Percentiles rank a stretch among this genome's conserved stretches.
These are phyloP conservation scores for Cubamyces sp. DNA, from an alignment of 768 basidiomycete genomes.

Conservation along the genomic window DNA sequence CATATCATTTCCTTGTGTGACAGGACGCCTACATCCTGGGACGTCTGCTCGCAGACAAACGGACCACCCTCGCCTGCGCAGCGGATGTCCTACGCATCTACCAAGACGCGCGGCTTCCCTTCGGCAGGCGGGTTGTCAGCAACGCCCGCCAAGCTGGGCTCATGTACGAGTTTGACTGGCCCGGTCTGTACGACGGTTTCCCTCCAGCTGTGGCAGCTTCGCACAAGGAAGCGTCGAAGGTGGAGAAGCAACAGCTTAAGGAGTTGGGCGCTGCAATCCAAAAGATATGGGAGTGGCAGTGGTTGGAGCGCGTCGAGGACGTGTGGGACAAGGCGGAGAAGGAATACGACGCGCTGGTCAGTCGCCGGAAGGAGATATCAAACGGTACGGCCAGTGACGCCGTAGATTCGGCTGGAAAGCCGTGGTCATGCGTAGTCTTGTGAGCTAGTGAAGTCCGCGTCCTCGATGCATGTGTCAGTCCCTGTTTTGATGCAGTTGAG, in stretches of 20 bases:
- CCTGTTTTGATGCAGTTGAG: too few species aligned
- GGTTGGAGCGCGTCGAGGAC: slow-evolving; percentile 13
- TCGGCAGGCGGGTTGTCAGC: slow-evolving; percentile 21
- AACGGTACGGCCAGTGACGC: too few species aligned
- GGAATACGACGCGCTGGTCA: slow-evolving; percentile 10
- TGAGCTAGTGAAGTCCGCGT: too few species aligned
- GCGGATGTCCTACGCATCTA: slow-evolving; percentile 27
- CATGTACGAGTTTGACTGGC: slow-evolving; percentile 30
- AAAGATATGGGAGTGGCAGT: slow-evolving; percentile 26
- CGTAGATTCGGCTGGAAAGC: too few species aligned
- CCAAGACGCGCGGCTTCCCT: slow-evolving; percentile 29
- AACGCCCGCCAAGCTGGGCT: slow-evolving; percentile 23
- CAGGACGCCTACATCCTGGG: slow-evolving; percentile 36
- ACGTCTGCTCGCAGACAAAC: slow-evolving; percentile 25
- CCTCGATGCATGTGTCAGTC: too few species aligned
- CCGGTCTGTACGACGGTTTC: slow-evolving; percentile 21
- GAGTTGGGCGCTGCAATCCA: slow-evolving; percentile 13
- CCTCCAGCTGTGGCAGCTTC: neutral
- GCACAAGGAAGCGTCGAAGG: slow-evolving; percentile 2
- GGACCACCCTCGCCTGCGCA: slow-evolving; percentile 18
- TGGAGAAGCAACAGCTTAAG: slow-evolving; percentile 9
- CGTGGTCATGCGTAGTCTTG: too few species aligned
- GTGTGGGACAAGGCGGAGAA: slow-evolving; percentile 22
- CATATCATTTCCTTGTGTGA: too few species aligned
- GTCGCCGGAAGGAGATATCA: neutral